Evolutionary conservation across 1,139 yeast genomes (phyloP), one percentile per base, ranked within the genome.

Genomic region (Hyphopichia khmerensis): DNA sequence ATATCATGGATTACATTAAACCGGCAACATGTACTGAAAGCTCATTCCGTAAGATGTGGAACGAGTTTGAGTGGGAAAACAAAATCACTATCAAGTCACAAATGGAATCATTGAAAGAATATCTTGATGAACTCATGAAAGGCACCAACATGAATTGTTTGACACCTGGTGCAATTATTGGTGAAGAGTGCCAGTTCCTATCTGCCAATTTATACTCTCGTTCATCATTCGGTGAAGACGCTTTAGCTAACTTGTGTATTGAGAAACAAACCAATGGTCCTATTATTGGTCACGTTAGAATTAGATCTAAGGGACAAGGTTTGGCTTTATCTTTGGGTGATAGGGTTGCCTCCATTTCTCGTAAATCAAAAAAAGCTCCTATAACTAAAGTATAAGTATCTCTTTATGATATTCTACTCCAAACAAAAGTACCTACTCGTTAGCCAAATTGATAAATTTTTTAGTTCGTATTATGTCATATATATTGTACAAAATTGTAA

Each of bases 61-160:
- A 90, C 63, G 98, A 91, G 64, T 95, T 95, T 62, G 99, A 95
- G 69, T 95, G 99, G 99, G 99, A 95, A 67, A 95, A 95, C 71
- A 95, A 95, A 72, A 93, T 95, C 58, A 87, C 93, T 48, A 87
- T 95, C 60, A 84, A 87, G 55, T 83, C 95, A 2, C 75, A 74
- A 43, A 75, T 84, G 56, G 67, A 79, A 35, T 70, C 91, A 1
- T 77, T 95, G 59, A 85, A 84, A 59, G 88, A 81, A 40, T 95
- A 89, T 67, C 75, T 95, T 64, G 86, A 84, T 45, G 84, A 80
- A 56, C 72, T 95, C 57, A 74, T 89, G 69, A 74, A 76, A 48
- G 93, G 90, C 40, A 93, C 99, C 10, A 91, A 93, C 65, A 93
- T 93, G 98, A 84, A 85, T 42, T 86, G 96, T 60, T 77, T 95